Conservation (phyloP, 257 asterid species). For the Gentiana straminea region DNA sequence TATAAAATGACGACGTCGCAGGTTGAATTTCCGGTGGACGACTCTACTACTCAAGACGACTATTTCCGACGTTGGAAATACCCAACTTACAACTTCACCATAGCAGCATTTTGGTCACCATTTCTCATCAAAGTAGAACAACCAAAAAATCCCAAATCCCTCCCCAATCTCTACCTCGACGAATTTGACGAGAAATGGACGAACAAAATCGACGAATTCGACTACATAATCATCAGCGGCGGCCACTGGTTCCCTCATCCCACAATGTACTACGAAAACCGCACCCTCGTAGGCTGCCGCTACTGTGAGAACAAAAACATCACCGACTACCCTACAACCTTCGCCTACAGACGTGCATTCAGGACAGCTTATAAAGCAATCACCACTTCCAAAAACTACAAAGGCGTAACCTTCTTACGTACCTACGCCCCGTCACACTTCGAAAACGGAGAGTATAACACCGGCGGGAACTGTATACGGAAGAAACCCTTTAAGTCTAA, state of each 20-base stretch:
- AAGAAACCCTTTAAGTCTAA: slow-evolving; percentile 21
- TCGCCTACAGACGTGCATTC: slow-evolving; percentile 24
- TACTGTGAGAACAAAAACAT: slow-evolving; percentile 14
- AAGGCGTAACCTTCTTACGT: slow-evolving; percentile 17
- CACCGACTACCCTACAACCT: slow-evolving; percentile 21
- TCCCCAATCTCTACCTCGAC: slow-evolving; percentile 26
- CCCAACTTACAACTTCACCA: slow-evolving; percentile 30
- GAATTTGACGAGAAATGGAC: slow-evolving; percentile 27
- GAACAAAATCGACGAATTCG: slow-evolving; percentile 18
- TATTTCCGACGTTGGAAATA: slow-evolving; percentile 46
- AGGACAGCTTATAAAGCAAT: slow-evolving; percentile 22
- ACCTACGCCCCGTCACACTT: slow-evolving; percentile 34
- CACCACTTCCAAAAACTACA: slow-evolving; percentile 13
- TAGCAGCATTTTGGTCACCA: slow-evolving; percentile 37
- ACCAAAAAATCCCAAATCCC: slow-evolving; percentile 15
- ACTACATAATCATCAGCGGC: slow-evolving; percentile 22
- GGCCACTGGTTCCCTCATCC: slow-evolving; percentile 35
- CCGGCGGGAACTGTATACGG: slow-evolving; percentile 26
- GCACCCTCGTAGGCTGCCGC: slow-evolving; percentile 25
- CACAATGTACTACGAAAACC: slow-evolving; percentile 22
- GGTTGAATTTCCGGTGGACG: slow-evolving; percentile 43
- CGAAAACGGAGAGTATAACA: slow-evolving; percentile 25
- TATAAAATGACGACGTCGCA: background rate
- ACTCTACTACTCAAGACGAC: slow-evolving; percentile 22
- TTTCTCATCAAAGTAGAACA: slow-evolving; percentile 22